Conservation (phyloP, 306 rosid genomes). For the Casuarina glauca region DNA sequence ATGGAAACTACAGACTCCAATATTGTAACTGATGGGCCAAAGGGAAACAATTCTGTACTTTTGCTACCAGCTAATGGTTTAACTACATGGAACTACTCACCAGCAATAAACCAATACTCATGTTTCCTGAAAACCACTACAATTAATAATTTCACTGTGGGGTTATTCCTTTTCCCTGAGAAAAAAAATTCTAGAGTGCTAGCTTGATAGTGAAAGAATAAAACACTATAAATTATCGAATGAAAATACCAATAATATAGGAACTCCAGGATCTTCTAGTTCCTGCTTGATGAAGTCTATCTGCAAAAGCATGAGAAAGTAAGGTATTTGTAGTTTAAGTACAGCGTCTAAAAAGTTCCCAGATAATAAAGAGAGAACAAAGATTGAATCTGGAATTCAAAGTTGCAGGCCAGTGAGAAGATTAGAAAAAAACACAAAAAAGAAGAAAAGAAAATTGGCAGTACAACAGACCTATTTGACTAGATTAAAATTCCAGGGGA, state of each 20-base stretch:
- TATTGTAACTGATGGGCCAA: background rate
- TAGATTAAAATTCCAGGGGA: background rate
- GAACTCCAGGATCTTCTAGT: slow-evolving; percentile 57
- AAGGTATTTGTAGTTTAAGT: slow-evolving; percentile 20
- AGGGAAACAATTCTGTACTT: background rate
- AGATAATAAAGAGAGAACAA: background rate
- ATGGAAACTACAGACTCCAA: background rate
- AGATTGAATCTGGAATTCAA: slow-evolving; percentile 1
- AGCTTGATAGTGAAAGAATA: slow-evolving; percentile 19
- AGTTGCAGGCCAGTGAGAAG: background rate
- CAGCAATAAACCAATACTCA: slow-evolving; percentile 1
- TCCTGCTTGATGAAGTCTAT: slow-evolving; percentile 73
- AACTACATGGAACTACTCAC: slow-evolving; percentile 3
- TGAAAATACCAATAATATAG: slow-evolving; percentile 69
- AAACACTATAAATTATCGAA: slow-evolving; percentile 11
- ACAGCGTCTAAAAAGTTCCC: background rate
- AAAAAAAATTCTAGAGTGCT: background rate
- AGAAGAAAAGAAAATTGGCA: background rate
- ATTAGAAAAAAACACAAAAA: too few species aligned
- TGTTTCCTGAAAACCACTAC: background rate
- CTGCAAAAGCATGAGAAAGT: slow-evolving; percentile 43
- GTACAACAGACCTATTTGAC: background rate
- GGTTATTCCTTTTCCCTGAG: background rate
- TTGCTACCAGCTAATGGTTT: background rate
- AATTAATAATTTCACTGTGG: background rate